These are phyloP conservation scores for Allium sativum DNA, from an alignment of 106 monocot genomes.

Conservation along the genomic window DNA sequence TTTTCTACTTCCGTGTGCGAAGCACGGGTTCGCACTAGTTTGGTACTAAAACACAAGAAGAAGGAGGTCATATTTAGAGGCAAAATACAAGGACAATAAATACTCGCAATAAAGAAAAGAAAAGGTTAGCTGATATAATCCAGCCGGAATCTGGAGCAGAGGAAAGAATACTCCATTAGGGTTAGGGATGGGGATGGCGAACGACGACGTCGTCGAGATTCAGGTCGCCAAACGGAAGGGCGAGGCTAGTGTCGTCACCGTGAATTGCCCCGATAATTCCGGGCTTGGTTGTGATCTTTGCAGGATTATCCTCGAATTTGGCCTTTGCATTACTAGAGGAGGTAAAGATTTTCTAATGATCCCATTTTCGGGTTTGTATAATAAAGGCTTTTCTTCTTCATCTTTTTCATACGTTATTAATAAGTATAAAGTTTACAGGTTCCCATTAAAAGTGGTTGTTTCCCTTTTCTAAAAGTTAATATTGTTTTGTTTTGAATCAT, in stretches of 20 bases:
- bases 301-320: neutral
- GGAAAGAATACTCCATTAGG: neutral
- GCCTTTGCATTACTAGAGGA: neutral
- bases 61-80: too few species aligned
- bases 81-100: too few species aligned
- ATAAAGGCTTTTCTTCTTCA: neutral
- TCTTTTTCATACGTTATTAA: neutral
- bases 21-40: too few species aligned
- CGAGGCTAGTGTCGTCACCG: neutral
- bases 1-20: too few species aligned
- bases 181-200: conserved; percentile 27
- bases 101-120: too few species aligned
- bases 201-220: conserved; percentile 29
- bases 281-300: neutral
- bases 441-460: neutral
- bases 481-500: neutral
- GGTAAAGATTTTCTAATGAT: neutral
- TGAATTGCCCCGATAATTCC: neutral
- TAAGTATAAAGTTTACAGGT: too few species aligned
- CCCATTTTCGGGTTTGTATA: neutral
- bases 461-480: neutral
- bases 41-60: too few species aligned
- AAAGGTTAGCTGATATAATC: too few species aligned
- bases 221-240: neutral
- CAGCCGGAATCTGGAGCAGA: neutral